Evolutionary conservation across 2,329 filamentous ascomycete genomes (phyloP), one percentile per base, ranked within the genome.

Genomic region (Tolypocladium tundrense): DNA sequence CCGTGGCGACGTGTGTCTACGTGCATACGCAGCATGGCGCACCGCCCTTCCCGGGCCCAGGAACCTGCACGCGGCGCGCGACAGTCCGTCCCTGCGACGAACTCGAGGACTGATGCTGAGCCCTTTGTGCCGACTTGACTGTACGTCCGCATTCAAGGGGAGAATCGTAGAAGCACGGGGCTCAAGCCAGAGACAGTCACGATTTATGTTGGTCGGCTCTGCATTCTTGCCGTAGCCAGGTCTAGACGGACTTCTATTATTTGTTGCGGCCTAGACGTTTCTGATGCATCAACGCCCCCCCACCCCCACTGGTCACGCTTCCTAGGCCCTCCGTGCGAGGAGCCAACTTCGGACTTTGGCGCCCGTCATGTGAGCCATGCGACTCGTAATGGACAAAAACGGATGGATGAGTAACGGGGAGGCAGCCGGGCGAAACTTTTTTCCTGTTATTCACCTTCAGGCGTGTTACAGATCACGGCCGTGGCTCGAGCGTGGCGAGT

Each of bases 321-420:
- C 45, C 16, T 24, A 16, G 40, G 39, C 53, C 27, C 53, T 54
- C 53, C 53, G 52, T 54, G 52, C 52, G 52, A 54, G 24, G 8
- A 50, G 19, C 45, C 45, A 19, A 19, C 45, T 9, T 9, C 16
- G 43, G 45, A 33, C 45, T 19, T 50, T 50, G 56, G 58, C 56
- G 56, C n/a, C 53, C 48, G 40, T 56, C 56, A 58, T 58, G 53
- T 58, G 58, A 58, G 48, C 45, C 53, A 51, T 41, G 35, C 21
- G 24, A 27, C 24, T 27, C 24, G 24, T 27, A 27, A 27, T 27
- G 24, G 24, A 4, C 58, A 43, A 52, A 35, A 41, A 43, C 9
- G 52, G 53, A 42, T 19, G 42, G 45, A 42, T 54, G 53, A 54
- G 53, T 54, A 54, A 54, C 24, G 52, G 35, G 9, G 21, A 45